A percentile compares a stretch with the other conserved stretches of the same genome.
Conservation (phyloP, 1,139 yeast genomes). For the Taphrina populina region DNA sequence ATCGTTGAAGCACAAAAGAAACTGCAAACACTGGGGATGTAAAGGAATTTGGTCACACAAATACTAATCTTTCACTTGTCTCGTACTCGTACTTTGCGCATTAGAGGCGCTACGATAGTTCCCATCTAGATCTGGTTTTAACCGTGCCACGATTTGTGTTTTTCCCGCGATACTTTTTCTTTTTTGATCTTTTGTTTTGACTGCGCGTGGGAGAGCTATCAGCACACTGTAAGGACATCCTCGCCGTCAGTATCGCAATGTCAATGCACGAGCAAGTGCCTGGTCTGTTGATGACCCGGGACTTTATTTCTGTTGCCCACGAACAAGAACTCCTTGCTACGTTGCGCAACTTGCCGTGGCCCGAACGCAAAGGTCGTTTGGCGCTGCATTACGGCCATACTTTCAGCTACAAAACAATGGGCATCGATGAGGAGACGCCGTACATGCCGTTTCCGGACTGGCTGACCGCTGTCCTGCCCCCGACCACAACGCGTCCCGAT, state of each 20-base stretch:
- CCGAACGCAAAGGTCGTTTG: constrained; percentile 11
- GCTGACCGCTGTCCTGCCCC: constrained; percentile 13
- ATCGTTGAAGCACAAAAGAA: constrained; percentile 1
- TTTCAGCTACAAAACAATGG: constrained; percentile 28
- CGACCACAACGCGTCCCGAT: constrained; percentile 1
- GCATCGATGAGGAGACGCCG: constrained; percentile 18
- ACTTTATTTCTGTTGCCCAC: neutral
- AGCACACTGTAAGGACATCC: too few relatives aligned
- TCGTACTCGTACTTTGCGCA: too few relatives aligned
- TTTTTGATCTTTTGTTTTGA: too few relatives aligned
- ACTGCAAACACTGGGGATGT: too few relatives aligned
- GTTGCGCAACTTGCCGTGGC: neutral
- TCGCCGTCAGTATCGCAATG: too few relatives aligned
- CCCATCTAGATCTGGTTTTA: too few relatives aligned
- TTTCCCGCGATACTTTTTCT: too few relatives aligned
- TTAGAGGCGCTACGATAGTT: too few relatives aligned
- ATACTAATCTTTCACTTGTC: too few relatives aligned
- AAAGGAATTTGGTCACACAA: too few relatives aligned
- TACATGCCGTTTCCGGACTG: constrained; percentile 13
- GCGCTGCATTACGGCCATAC: constrained; percentile 30
- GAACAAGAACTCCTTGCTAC: neutral
- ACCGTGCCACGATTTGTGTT: too few relatives aligned
- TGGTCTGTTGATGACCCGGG: neutral
- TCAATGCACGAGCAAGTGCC: constrained; percentile 1
- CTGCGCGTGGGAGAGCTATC: too few relatives aligned